Base-by-base conservation (phyloP, 768 basidiomycete species). In the Sistotremastrum suecicum region DNA sequence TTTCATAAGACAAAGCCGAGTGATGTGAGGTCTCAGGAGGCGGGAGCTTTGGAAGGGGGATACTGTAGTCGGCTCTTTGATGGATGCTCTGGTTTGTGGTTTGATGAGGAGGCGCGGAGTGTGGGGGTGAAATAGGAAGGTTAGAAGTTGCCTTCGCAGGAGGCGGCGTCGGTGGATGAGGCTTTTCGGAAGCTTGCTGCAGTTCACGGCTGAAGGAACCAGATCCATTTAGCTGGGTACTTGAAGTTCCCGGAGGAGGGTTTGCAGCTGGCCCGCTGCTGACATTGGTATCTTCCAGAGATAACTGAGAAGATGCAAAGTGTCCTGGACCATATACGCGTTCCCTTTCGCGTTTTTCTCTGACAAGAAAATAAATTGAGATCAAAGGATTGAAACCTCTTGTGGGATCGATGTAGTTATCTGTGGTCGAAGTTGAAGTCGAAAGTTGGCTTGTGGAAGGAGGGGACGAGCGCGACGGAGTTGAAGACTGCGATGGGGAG, bases 271-370 rank as follows among this genome's bases (percentile, higher is more conserved):
- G 45, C 28, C 54, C 43, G 50, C 55, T 54, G 0, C 61, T 56
- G 20, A 20, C 20, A 20, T 20, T 20, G 31, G 45, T 31, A 12
- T 37, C 20, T 46, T 68, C 60, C 10, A 86, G 58, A 29, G 80
- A 83, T 7, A 91, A 64, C 58, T 92, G 89, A 0, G 91, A 95
- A 45, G 76, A 84, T 2, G 95, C 95, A 62, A 99, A 99, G 51
- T 86, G 80, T 3, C 91, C 91, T 0, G 81, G 80, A 0, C 94
- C 95, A 61, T 92, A 98, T 5, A 99, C 85, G 43, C 76, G 73
- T 54, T 99, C 95, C 45, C 95, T 70, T 58, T 98, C 91, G 57
- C 91, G 69, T 71, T 97, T 98, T 68, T 99, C 95, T 44, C 88
- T 71, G 4, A 92, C 86, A 12, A 99, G 77, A 66, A 80, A 97